phyloP scores from a whole-genome alignment of 164 flowering plant species.

The Buxus sempervirens region DNA sequence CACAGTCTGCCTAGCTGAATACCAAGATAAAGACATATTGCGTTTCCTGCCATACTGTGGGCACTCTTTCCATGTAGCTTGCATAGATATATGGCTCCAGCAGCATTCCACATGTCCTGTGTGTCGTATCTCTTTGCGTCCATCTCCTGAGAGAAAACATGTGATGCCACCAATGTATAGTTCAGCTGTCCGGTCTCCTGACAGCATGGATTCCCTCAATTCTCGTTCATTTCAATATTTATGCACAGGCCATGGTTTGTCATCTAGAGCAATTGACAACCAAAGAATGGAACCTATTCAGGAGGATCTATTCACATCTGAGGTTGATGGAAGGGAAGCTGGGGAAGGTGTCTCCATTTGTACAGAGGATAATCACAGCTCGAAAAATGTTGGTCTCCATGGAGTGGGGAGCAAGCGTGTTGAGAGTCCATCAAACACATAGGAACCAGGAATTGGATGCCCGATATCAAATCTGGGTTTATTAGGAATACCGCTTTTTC shows the following conservation, averaged over 20 bases:
- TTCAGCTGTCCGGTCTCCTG: slow-evolving; percentile 54
- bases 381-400: slow-evolving; percentile 16
- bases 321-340: slow-evolving; percentile 30
- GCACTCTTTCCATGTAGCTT: slow-evolving; percentile 76
- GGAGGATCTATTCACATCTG: slow-evolving; percentile 36
- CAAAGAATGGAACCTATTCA: slow-evolving; percentile 41
- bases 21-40: slow-evolving; percentile 60
- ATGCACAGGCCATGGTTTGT: slow-evolving; percentile 29
- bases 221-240: slow-evolving; percentile 40
- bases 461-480: slow-evolving; percentile 14
- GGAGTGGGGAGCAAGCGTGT: slow-evolving; percentile 31
- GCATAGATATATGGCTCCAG: slow-evolving; percentile 94
- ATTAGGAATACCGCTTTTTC: not conserved
- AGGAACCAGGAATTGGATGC: not conserved
- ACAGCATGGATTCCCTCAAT: slow-evolving; percentile 26
- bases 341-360: slow-evolving; percentile 27
- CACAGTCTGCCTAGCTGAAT: slow-evolving; percentile 79
- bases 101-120: slow-evolving; percentile 93
- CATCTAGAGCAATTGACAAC: slow-evolving; percentile 32
- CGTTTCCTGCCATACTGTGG: slow-evolving; percentile 88
- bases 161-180: slow-evolving; percentile 75
- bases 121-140: slow-evolving; percentile 76
- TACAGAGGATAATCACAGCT: slow-evolving; percentile 21
- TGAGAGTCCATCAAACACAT: slow-evolving; percentile 55
- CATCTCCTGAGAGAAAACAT: slow-evolving; percentile 58